phyloP scores from a whole-genome alignment of 2,329 filamentous ascomycete species.

The Cladobotryum protrusum region DNA sequence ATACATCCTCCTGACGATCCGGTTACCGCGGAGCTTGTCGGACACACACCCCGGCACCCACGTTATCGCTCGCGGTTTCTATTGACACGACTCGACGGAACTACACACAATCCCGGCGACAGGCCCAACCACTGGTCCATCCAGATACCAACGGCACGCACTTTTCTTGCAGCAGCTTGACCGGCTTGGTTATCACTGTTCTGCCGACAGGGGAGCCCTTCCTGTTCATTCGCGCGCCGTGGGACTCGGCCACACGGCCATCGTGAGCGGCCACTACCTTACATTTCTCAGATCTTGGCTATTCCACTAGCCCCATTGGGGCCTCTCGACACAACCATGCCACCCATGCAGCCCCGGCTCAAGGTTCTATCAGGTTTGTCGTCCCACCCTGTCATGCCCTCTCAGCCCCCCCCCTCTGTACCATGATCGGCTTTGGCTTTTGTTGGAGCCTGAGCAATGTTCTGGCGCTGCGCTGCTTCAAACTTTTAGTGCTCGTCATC shows the following conservation, averaged over 20 bases:
- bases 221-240: constrained; percentile 18
- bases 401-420: constrained; percentile 11
- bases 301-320: constrained; percentile 29
- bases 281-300: constrained; percentile 26
- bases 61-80: not conserved
- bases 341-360: constrained; percentile 53
- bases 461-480: constrained; percentile 13
- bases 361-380: constrained; percentile 56
- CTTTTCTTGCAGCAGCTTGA: not conserved
- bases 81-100: not conserved
- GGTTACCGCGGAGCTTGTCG: constrained; percentile 7
- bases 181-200: constrained; percentile 11
- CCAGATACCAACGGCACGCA: not conserved
- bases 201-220: constrained; percentile 21
- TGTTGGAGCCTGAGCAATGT: constrained; percentile 17
- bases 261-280: constrained; percentile 27
- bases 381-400: constrained; percentile 23
- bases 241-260: constrained; percentile 26
- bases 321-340: constrained; percentile 41
- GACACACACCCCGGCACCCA: not conserved
- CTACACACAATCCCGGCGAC: not conserved
- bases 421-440: constrained; percentile 5
- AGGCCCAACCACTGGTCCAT: not conserved
- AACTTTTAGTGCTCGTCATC: constrained; percentile 12
- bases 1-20: constrained; percentile 8